Conservation (phyloP, 2,329 filamentous ascomycete genomes). For the Fusarium foetens region DNA sequence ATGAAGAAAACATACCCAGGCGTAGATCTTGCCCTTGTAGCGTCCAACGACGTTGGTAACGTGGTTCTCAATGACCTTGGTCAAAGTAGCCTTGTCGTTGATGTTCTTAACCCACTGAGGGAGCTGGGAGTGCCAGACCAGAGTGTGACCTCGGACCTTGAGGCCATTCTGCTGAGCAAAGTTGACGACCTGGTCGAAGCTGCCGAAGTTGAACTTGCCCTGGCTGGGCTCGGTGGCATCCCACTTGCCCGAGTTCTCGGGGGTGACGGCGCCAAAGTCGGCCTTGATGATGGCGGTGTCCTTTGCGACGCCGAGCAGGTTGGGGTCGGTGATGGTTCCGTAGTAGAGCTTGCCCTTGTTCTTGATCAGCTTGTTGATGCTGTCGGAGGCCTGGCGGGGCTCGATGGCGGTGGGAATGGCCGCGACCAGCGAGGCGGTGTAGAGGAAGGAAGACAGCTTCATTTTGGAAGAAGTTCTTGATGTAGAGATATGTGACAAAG, state of each 20-base stretch:
- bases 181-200: slow-evolving; percentile 68
- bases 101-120: slow-evolving; percentile 69
- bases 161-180: slow-evolving; percentile 66
- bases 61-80: slow-evolving; percentile 67
- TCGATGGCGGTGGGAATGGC: slow-evolving; percentile 18
- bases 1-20: not conserved
- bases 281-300: slow-evolving; percentile 64
- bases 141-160: slow-evolving; percentile 70
- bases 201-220: slow-evolving; percentile 67
- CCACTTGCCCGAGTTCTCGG: slow-evolving; percentile 79
- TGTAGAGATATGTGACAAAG: not conserved
- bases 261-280: slow-evolving; percentile 72
- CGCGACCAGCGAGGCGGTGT: slow-evolving; percentile 27
- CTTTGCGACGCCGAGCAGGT: slow-evolving; percentile 54
- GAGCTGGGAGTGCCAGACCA: slow-evolving; percentile 73
- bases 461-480: not conserved
- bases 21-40: slow-evolving; percentile 69
- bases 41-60: slow-evolving; percentile 65
- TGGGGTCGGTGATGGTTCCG: slow-evolving; percentile 67
- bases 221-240: slow-evolving; percentile 53
- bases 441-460: slow-evolving; percentile 22
- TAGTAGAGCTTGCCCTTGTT: slow-evolving; percentile 71
- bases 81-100: slow-evolving; percentile 62
- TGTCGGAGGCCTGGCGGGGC: slow-evolving; percentile 13
- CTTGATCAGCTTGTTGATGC: slow-evolving; percentile 53